Percentiles rank a stretch among this genome's conserved stretches.
phyloP scores from a whole-genome alignment of 192 early-diverging fungal species.

The Coemansia sp. region DNA sequence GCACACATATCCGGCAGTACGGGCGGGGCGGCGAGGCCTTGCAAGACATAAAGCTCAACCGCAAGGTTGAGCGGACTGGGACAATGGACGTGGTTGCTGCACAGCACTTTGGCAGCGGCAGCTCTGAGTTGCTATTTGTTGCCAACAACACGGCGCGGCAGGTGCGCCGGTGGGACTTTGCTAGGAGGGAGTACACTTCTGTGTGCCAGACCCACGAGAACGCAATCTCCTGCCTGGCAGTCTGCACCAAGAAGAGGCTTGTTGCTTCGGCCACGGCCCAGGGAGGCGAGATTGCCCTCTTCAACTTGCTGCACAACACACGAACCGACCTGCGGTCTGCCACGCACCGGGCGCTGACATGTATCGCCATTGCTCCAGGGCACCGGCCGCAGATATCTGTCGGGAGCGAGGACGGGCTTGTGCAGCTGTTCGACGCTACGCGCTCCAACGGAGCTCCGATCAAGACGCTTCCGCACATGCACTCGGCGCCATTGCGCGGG shows the following conservation, averaged over 20 bases:
- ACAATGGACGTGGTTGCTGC: conserved; percentile 15
- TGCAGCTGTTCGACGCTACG: conserved; percentile 43
- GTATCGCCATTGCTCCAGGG: conserved; percentile 23
- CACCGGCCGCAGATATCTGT: conserved; percentile 24
- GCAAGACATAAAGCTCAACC: conserved; percentile 18
- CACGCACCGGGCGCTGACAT: conserved; percentile 28
- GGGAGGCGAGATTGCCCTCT: conserved; percentile 40
- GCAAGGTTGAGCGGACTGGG: neutral
- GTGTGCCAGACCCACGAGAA: conserved; percentile 39
- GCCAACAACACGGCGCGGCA: conserved; percentile 30
- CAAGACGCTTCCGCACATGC: conserved; percentile 22
- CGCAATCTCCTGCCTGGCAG: conserved; percentile 40
- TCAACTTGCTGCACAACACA: conserved; percentile 38
- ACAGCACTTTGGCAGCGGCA: conserved; percentile 24
- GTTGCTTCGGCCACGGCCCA: conserved; percentile 31
- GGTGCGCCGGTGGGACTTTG: conserved; percentile 43
- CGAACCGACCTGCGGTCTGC: conserved; percentile 31
- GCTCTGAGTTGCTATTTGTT: conserved; percentile 29
- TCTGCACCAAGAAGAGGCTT: conserved; percentile 22
- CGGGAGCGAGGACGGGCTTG: conserved; percentile 39
- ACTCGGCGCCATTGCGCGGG: conserved; percentile 30
- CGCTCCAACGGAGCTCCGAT: conserved; percentile 16
- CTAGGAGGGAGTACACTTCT: conserved; percentile 11
- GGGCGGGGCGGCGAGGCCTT: conserved; percentile 13
- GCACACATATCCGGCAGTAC: conserved; percentile 24